Evolutionary conservation across 106 monocot genomes (phyloP).

Genomic region (Agapanthus africanus): DNA sequence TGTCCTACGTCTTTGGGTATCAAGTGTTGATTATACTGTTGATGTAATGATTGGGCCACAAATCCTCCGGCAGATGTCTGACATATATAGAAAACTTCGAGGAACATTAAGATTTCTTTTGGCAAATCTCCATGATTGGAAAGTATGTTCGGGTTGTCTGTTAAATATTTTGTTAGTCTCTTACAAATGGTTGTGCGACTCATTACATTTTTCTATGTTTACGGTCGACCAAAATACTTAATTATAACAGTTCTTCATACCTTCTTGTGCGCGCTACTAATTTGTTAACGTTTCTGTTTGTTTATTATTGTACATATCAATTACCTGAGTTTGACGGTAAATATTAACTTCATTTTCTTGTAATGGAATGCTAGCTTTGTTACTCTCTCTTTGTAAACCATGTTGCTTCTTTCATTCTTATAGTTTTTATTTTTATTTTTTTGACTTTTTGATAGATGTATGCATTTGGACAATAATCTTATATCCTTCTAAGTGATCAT

Average conservation of each 20-base stretch:
- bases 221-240: too few relatives aligned
- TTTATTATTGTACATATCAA: too few relatives aligned
- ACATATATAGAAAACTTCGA: conserved; percentile 88
- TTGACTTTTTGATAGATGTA: neutral
- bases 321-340: too few relatives aligned
- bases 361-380: too few relatives aligned
- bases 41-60: conserved; percentile 98
- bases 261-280: too few relatives aligned
- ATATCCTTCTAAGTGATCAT: neutral
- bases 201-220: too few relatives aligned
- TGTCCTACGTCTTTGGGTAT: conserved; percentile 95
- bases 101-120: conserved; percentile 90
- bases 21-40: conserved; percentile 90
- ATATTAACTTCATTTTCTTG: too few relatives aligned
- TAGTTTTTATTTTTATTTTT: neutral
- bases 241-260: too few relatives aligned
- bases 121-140: conserved; percentile 99
- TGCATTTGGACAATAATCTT: neutral
- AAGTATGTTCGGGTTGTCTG: conserved; percentile 47
- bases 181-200: too few relatives aligned
- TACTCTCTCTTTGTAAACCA: too few relatives aligned
- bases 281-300: too few relatives aligned
- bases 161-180: conserved; percentile 10
- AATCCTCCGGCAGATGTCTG: conserved; percentile 90
- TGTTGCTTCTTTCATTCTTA: too few relatives aligned